These are phyloP conservation scores for Cadophora gregata DNA, from an alignment of 2,329 filamentous ascomycete genomes.

Conservation along the genomic window DNA sequence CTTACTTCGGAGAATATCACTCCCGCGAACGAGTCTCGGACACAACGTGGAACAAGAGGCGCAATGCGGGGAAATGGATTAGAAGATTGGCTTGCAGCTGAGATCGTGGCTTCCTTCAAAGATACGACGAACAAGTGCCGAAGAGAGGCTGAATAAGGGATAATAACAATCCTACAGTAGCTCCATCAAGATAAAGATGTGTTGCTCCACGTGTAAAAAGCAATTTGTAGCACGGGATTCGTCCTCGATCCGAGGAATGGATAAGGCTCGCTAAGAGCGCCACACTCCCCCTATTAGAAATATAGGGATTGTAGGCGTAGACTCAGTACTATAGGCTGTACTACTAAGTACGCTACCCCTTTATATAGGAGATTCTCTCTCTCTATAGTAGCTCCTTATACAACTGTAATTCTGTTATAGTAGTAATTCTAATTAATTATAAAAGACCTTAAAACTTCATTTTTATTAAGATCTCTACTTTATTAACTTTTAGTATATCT, in stretches of 20 bases:
- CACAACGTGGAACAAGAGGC: conserved; percentile 2
- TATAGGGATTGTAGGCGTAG: too few relatives aligned
- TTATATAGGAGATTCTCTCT: too few relatives aligned
- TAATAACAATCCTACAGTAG: background rate
- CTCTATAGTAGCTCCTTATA: too few relatives aligned
- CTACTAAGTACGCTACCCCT: too few relatives aligned
- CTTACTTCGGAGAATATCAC: background rate
- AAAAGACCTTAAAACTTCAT: too few relatives aligned
- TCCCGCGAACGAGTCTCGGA: background rate
- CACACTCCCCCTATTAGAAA: too few relatives aligned
- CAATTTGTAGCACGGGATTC: background rate
- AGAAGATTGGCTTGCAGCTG: background rate
- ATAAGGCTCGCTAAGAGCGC: background rate
- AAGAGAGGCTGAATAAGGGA: background rate
- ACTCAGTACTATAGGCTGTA: too few relatives aligned
- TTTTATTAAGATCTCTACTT: too few relatives aligned
- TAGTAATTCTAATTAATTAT: too few relatives aligned
- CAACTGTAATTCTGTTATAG: too few relatives aligned
- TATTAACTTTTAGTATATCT: too few relatives aligned
- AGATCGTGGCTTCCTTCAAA: background rate
- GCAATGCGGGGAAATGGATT: conserved; percentile 13
- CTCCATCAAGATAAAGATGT: background rate
- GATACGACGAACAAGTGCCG: background rate
- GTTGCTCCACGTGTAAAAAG: conserved; percentile 2
- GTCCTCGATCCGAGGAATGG: background rate